A percentile compares a stretch with the other conserved stretches of the same genome.
Conservation (phyloP, 2,329 filamentous ascomycete species). For the Fusarium nygamai region DNA sequence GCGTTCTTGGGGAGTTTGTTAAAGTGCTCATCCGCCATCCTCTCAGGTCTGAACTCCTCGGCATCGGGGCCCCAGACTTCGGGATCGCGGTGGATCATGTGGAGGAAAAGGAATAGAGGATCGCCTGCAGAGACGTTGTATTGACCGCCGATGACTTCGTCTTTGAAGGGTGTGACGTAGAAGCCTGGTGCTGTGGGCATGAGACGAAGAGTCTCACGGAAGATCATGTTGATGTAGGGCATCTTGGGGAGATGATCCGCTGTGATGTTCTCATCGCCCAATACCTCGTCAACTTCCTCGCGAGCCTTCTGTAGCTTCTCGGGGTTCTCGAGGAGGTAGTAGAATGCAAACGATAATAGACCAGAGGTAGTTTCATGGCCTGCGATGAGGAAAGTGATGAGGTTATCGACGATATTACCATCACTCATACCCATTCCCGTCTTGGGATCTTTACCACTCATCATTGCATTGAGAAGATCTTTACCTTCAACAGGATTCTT, state of each 20-base stretch:
- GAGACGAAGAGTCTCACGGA: slow-evolving; percentile 7
- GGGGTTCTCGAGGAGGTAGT: background rate
- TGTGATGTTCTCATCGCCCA: background rate
- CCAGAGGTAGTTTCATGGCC: slow-evolving; percentile 6
- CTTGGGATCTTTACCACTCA: background rate
- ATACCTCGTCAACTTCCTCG: background rate
- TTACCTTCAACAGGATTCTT: background rate
- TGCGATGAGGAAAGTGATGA: slow-evolving; percentile 5
- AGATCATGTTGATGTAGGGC: slow-evolving; percentile 8
- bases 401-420: background rate
- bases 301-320: background rate
- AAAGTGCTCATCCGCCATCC: slow-evolving; percentile 6
- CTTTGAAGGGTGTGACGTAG: background rate
- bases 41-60: background rate
- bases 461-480: background rate
- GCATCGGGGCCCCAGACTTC: slow-evolving; percentile 6
- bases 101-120: background rate
- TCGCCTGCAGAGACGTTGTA: background rate
- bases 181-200: slow-evolving; percentile 3
- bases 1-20: slow-evolving; percentile 7
- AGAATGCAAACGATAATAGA: background rate
- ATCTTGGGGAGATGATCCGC: background rate
- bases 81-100: background rate
- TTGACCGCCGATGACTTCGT: background rate
- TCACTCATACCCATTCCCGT: background rate